Evolutionary conservation across 352 stramenopile genomes (phyloP).

Genomic region (Phytophthora sp.): DNA sequence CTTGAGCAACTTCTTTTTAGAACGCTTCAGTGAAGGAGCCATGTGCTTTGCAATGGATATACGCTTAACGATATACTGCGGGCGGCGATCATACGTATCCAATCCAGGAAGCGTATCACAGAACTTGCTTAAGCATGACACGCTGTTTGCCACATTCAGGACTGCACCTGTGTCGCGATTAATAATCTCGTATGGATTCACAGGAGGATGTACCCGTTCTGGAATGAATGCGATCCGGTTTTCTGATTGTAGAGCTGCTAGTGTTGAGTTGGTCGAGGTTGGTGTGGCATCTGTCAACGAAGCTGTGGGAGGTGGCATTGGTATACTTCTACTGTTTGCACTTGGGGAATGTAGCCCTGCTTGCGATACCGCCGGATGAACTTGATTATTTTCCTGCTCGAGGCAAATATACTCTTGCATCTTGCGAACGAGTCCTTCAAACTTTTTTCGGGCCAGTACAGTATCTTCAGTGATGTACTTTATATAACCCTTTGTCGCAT

Average conservation of each 20-base stretch:
- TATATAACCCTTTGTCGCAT: conserved; percentile 46
- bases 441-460: conserved; percentile 55
- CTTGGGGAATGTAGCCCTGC: not conserved
- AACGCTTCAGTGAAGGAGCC: conserved; percentile 54
- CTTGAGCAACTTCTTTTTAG: conserved; percentile 80
- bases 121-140: conserved; percentile 73
- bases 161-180: conserved; percentile 71
- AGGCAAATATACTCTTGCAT: conserved; percentile 63
- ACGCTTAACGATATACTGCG: conserved; percentile 79
- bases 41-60: conserved; percentile 58
- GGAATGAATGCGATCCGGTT: conserved; percentile 4
- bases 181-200: conserved; percentile 57
- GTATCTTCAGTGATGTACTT: conserved; percentile 74
- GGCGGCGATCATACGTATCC: conserved; percentile 81
- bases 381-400: conserved; percentile 41
- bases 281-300: conserved; percentile 1
- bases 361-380: conserved; percentile 1
- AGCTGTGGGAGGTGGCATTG: conserved; percentile 12
- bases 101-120: conserved; percentile 83
- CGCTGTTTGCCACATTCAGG: conserved; percentile 69
- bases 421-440: conserved; percentile 59
- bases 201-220: conserved; percentile 20
- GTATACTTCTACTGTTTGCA: conserved; percentile 3
- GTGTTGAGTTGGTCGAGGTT: conserved; percentile 9
- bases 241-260: conserved; percentile 24